Conservation (phyloP, 768 basidiomycete species). For the Panus rudis region DNA sequence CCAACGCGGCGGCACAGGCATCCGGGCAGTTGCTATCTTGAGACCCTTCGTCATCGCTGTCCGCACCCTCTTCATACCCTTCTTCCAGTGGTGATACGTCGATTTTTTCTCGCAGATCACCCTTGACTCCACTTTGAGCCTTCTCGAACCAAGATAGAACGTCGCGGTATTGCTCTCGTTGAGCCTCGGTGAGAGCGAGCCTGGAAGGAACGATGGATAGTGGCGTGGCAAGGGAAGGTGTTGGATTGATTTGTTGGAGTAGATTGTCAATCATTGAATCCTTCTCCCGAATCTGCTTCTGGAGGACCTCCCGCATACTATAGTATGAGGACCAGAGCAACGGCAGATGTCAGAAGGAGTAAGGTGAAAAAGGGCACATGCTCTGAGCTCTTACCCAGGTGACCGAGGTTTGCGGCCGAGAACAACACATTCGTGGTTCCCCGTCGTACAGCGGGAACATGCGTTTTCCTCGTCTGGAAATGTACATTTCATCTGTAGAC, state of each 20-base stretch:
- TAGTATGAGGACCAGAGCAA: neutral
- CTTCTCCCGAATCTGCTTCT: conserved; percentile 26
- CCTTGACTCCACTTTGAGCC: conserved; percentile 13
- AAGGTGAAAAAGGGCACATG: neutral
- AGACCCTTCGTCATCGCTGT: conserved; percentile 16
- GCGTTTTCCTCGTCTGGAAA: conserved; percentile 14
- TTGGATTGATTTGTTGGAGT: conserved; percentile 19
- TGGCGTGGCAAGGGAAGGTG: conserved; percentile 21
- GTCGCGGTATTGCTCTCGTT: conserved; percentile 22
- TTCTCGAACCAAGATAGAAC: conserved; percentile 26
- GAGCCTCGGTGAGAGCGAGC: conserved; percentile 15
- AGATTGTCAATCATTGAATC: conserved; percentile 22
- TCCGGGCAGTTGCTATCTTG: conserved; percentile 9
- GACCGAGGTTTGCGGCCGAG: conserved; percentile 27
- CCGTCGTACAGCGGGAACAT: conserved; percentile 20
- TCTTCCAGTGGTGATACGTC: conserved; percentile 26
- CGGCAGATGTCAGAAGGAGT: neutral
- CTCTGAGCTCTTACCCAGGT: conserved; percentile 22
- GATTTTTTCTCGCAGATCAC: conserved; percentile 17
- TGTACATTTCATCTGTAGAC: conserved; percentile 20
- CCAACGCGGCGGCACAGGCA: too few relatives aligned
- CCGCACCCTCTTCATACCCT: conserved; percentile 17
- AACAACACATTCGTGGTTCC: conserved; percentile 24
- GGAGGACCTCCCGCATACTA: conserved; percentile 25
- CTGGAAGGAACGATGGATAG: conserved; percentile 23